Evolutionary conservation across 179 eudicot species (phyloP).

Genomic region (Carnegiea gigantea): DNA sequence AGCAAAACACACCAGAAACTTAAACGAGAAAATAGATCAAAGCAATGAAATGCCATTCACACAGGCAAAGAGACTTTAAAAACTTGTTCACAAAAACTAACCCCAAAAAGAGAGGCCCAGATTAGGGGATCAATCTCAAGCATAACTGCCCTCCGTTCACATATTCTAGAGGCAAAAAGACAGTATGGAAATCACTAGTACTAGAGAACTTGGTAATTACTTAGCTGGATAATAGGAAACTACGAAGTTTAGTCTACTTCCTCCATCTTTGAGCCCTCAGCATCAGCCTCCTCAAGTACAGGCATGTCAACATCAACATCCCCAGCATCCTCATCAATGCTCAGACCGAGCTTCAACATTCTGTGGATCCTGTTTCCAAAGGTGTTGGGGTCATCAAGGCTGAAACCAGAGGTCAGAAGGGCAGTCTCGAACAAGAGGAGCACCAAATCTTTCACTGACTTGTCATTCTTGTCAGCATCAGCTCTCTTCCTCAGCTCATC

Average conservation of each 20-base stretch:
- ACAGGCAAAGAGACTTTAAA: background rate
- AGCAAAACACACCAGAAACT: background rate
- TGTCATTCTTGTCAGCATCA: slow-evolving; percentile 84
- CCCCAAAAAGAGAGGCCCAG: background rate
- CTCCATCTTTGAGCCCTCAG: slow-evolving; percentile 83
- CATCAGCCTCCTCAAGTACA: slow-evolving; percentile 57
- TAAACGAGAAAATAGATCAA: too few species aligned
- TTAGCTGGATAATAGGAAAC: background rate
- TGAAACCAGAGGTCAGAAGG: slow-evolving; percentile 75
- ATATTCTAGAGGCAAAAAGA: background rate
- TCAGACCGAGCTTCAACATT: slow-evolving; percentile 83
- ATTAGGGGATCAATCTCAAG: background rate
- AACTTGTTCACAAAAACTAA: background rate
- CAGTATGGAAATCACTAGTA: background rate
- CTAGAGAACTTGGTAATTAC: background rate
- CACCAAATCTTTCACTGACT: slow-evolving; percentile 81
- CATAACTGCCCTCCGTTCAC: background rate
- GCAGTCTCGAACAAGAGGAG: slow-evolving; percentile 72
- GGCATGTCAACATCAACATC: slow-evolving; percentile 75
- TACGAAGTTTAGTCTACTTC: slow-evolving; percentile 54
- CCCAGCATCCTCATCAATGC: slow-evolving; percentile 70
- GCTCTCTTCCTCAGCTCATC: slow-evolving; percentile 91
- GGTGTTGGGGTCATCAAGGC: slow-evolving; percentile 86
- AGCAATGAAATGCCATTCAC: background rate
- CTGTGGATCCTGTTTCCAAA: slow-evolving; percentile 82